Evolutionary conservation across 805 yeast genomes (phyloP), one percentile per base, ranked within the genome.

Genomic region (Ogataea angusta): DNA sequence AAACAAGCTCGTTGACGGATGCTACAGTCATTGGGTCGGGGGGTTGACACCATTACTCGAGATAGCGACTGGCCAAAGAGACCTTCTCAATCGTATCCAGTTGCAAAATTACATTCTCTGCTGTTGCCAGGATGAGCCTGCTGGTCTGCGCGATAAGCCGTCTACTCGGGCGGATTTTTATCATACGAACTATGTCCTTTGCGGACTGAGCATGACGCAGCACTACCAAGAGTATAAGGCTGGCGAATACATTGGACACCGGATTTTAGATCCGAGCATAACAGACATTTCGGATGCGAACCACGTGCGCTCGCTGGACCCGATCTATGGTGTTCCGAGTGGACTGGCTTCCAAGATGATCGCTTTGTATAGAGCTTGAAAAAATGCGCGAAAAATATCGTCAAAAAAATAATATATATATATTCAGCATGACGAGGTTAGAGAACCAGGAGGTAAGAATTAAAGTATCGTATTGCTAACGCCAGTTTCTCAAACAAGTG

Each of bases 11-110:
- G 98, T 93, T 1, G 99, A 93, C 59, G 96, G 95, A 0, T 93
- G 99, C 62, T 93, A 93, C 60, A 79, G 91, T 56, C 91, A 84
- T 61, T 93, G 99, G 99, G 83, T 89, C 2, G 98, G 98, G 2
- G 95, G 88, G 0, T 59, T 82, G 27, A 68, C 73, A 47, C 78
- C 86, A 0, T 61, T 87, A 25, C 43, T 88, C 4, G 93, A 85
- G 44, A 66, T 74, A 0, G 65, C 82, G 1, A 55, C 60, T 2
- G 53, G 57, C 1, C 61, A 65, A 4, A 31, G 32, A 22, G 31
- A 40, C 10, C 48, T 73, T 43, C 56, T 82, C 45, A 70, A 80
- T 43, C 73, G 89, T 45, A 67, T 71, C 8, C 79, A 76, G 1
- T 63, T 91, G 32, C 75, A 70, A 40, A 71, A 75, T 36, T 93